Conservation (phyloP, 495 filamentous ascomycete species). For the Chlorociboria aeruginascens region DNA sequence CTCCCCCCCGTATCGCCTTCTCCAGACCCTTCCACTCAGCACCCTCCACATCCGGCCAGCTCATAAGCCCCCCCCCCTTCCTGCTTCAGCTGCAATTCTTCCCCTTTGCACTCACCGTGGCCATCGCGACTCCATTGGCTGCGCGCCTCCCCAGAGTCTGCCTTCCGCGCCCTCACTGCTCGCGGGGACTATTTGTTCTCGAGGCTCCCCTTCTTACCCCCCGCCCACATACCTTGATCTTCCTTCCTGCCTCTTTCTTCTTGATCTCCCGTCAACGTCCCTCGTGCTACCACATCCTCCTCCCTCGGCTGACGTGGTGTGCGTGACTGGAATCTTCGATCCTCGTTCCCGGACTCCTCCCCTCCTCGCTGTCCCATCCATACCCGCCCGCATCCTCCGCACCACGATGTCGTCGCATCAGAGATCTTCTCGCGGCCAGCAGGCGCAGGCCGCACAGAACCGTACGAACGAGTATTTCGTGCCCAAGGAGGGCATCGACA, state of each 20-base stretch:
- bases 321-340: constrained; percentile 15
- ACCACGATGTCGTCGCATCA: constrained; percentile 15
- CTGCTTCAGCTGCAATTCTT: constrained; percentile 11
- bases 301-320: constrained; percentile 17
- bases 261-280: constrained; percentile 12
- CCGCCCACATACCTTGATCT: constrained; percentile 7
- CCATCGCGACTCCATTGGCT: constrained; percentile 1
- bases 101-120: constrained; percentile 13
- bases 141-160: not conserved
- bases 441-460: constrained; percentile 19
- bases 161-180: not conserved
- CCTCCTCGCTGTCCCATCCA: constrained; percentile 14
- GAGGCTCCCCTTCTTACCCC: constrained; percentile 9
- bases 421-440: constrained; percentile 25
- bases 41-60: constrained; percentile 8
- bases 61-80: constrained; percentile 5
- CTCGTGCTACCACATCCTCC: constrained; percentile 15
- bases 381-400: constrained; percentile 2
- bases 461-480: constrained; percentile 81
- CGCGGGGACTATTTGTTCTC: constrained; percentile 17
- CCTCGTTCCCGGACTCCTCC: constrained; percentile 20
- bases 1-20: constrained; percentile 11
- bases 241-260: constrained; percentile 11
- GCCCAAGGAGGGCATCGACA: constrained; percentile 77
- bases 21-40: constrained; percentile 11